A percentile compares a stretch with the other conserved stretches of the same genome.
Evolutionary conservation across 2,329 filamentous ascomycete genomes (phyloP).

Genomic region (Alternaria infectoria): DNA sequence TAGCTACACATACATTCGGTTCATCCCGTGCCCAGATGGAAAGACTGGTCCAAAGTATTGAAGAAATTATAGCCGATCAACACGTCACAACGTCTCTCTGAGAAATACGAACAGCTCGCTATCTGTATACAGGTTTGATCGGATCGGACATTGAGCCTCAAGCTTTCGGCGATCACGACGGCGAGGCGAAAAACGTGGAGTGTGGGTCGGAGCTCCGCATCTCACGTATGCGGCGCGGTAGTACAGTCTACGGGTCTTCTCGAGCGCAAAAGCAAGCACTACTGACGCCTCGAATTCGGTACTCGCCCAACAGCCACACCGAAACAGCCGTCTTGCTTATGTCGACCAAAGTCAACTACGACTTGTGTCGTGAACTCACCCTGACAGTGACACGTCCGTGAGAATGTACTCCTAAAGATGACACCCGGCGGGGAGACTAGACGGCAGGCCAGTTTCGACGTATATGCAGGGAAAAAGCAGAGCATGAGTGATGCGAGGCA

Average conservation of each 20-base stretch:
- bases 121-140: not conserved
- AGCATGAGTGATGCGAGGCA: not conserved
- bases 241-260: not conserved
- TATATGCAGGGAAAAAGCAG: slow-evolving; percentile 1
- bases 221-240: not conserved
- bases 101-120: not conserved
- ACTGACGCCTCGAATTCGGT: not conserved
- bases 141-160: not conserved
- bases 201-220: not conserved
- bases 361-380: not conserved
- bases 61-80: not conserved
- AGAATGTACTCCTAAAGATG: not conserved
- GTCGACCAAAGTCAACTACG: not conserved
- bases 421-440: not conserved
- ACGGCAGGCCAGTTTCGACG: not conserved
- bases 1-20: not conserved
- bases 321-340: not conserved
- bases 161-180: not conserved
- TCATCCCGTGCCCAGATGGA: not conserved
- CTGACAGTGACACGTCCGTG: not conserved
- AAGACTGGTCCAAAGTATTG: not conserved
- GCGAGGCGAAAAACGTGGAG: not conserved
- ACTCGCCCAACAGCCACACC: slow-evolving; percentile 1
- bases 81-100: not conserved
- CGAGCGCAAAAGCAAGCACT: not conserved